Evolutionary conservation across 805 yeast genomes (phyloP).

Genomic region (Debaryomyces prosopidis): DNA sequence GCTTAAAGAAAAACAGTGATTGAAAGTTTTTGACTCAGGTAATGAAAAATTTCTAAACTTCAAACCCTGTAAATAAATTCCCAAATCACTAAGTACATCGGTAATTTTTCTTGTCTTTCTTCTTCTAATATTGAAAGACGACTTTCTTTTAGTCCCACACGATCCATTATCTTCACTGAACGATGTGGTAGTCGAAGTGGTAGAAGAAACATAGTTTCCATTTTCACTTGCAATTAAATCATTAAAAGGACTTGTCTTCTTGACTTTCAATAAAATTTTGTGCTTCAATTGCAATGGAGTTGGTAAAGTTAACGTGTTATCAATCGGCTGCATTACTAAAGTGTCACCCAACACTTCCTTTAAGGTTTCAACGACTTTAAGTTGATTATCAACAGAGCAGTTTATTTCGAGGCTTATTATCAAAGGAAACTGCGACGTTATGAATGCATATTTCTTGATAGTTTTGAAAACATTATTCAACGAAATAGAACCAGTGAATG

Average conservation of each 20-base stretch:
- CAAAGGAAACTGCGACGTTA: constrained; percentile 83
- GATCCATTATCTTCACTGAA: constrained; percentile 40
- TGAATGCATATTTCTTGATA: constrained; percentile 82
- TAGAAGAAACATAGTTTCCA: constrained; percentile 16
- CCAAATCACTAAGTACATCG: constrained; percentile 56
- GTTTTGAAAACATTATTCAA: constrained; percentile 69
- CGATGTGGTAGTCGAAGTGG: constrained; percentile 30
- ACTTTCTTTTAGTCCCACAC: constrained; percentile 10
- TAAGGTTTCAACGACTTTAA: constrained; percentile 53
- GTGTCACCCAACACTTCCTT: constrained; percentile 59
- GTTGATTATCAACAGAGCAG: constrained; percentile 70
- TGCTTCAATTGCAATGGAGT: constrained; percentile 74
- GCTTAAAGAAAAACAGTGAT: constrained; percentile 85
- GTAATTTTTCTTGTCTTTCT: constrained; percentile 23
- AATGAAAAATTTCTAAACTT: constrained; percentile 80
- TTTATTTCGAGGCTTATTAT: constrained; percentile 84
- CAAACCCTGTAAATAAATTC: constrained; percentile 71
- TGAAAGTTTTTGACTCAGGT: constrained; percentile 77
- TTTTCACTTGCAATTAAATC: constrained; percentile 18
- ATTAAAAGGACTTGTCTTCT: constrained; percentile 44
- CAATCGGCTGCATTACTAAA: constrained; percentile 45
- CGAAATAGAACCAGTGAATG: constrained; percentile 74
- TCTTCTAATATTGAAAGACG: constrained; percentile 22
- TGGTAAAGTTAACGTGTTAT: constrained; percentile 48
- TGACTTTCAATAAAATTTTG: constrained; percentile 75